Evolutionary conservation across 1,284 basidiomycete genomes (phyloP).

Genomic region (Trametes sp.): DNA sequence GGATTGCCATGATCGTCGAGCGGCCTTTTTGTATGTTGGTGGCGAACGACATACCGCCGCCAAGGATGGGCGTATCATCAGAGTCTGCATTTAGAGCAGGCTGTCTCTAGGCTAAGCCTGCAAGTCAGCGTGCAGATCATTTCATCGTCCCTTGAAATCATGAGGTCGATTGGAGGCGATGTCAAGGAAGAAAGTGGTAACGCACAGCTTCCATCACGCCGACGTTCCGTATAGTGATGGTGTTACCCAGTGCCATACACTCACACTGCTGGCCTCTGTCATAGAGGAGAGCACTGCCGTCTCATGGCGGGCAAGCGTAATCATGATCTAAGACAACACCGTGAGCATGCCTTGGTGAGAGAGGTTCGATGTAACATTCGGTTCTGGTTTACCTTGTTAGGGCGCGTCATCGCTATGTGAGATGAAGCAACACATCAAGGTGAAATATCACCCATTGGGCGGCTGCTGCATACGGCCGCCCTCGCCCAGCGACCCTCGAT

Average conservation of each 20-base stretch:
- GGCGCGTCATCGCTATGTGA: too few species aligned
- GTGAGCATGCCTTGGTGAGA: too few species aligned
- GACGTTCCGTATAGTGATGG: not conserved
- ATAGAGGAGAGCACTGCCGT: too few species aligned
- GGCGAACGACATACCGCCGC: not conserved
- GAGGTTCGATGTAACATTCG: too few species aligned
- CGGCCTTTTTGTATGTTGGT: not conserved
- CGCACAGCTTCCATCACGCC: conserved; percentile 1
- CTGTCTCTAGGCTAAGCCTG: not conserved
- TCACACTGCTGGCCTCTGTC: too few species aligned
- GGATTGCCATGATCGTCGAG: not conserved
- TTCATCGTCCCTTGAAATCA: not conserved
- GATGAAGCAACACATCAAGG: too few species aligned
- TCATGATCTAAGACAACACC: too few species aligned
- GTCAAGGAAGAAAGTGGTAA: not conserved
- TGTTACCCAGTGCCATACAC: not conserved
- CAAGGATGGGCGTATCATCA: not conserved
- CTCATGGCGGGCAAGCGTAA: too few species aligned
- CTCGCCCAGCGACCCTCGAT: too few species aligned
- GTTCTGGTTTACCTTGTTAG: too few species aligned
- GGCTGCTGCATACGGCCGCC: too few species aligned
- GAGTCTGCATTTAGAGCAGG: not conserved
- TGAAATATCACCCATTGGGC: too few species aligned
- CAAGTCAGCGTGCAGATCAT: not conserved
- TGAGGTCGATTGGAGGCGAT: not conserved